Evolutionary conservation across 768 basidiomycete genomes (phyloP), one percentile per base, ranked within the genome.

Genomic region (Leccinum fibrillosum): DNA sequence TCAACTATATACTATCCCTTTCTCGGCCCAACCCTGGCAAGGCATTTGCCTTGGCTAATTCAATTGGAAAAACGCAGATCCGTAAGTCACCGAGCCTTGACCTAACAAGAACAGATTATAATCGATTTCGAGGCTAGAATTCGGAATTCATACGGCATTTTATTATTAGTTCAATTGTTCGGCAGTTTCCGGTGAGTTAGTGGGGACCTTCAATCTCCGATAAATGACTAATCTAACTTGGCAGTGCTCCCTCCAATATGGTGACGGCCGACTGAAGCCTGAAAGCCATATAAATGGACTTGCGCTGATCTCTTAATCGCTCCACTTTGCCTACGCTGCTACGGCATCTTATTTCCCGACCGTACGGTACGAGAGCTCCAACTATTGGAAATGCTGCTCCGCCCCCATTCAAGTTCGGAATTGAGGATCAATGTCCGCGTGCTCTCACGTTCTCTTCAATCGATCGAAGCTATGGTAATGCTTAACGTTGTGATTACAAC

Each of bases 301-400:
- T 19, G 21, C 54, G 35, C 49, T 54, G 59, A 63, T 53, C 47
- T 37, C 7, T 28, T 55, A 11, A 44, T 15, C 32, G 44, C 39
- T 28, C n/a, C 58, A 42, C 49, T 30, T 51, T 42, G 57, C 39
- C 25, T 44, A 55, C 52, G 23, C 45, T 34, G 23, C 52, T 60
- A 65, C 57, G 57, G 58, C 60, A 59, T 50, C 3, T 55, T 45
- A 60, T 62, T 60, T 65, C 51, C 65, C 60, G 21, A 26, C 3
- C 26, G 15, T 45, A 12, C 56, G 37, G 49, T 39, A 13, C 39
- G 23, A 37, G 23, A 15, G 32, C n/a, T 21, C 34, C 34, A 23
- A 9, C 26, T 35, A 37, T 37, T 53, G 34, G 54, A 53, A 53
- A 30, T 5, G 19, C 32, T 48, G 49, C 28, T 25, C 37, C 52